Evolutionary conservation across 768 basidiomycete species (phyloP).

Genomic region (Rhodotorula babjevae): DNA sequence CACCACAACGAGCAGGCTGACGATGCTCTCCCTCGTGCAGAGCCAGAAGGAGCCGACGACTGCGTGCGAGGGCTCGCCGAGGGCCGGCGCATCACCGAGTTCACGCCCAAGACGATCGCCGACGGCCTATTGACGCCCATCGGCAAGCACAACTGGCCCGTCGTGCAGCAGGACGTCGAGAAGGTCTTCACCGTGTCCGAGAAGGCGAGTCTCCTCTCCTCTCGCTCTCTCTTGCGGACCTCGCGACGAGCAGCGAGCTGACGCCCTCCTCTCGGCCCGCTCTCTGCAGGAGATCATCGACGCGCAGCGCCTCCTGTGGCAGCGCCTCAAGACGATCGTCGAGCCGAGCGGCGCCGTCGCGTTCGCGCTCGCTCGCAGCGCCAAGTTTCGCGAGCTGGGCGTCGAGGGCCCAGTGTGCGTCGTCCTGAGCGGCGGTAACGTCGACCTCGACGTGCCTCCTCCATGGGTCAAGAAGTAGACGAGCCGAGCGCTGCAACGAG

Average conservation of each 20-base stretch:
- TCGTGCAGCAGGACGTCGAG: constrained; percentile 38
- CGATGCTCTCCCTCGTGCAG: constrained; percentile 28
- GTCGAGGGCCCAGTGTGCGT: constrained; percentile 7
- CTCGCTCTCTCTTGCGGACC: not conserved
- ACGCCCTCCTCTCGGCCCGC: not conserved
- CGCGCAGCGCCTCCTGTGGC: constrained; percentile 40
- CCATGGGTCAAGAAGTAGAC: not conserved
- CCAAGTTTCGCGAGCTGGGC: not conserved
- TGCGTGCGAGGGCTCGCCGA: constrained; percentile 40
- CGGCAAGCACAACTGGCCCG: constrained; percentile 23
- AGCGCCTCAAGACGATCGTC: constrained; percentile 43
- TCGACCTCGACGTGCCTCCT: not conserved
- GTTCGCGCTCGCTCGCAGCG: constrained; percentile 42
- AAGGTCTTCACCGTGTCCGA: constrained; percentile 40
- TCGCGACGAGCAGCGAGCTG: no score
- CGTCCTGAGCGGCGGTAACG: constrained; percentile 1
- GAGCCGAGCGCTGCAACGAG: no score
- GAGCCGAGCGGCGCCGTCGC: constrained; percentile 43
- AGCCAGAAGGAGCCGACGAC: constrained; percentile 42
- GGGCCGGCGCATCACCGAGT: constrained; percentile 32
- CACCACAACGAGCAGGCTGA: not conserved
- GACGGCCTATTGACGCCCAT: constrained; percentile 43
- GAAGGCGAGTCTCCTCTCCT: constrained; percentile 5
- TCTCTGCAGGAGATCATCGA: constrained; percentile 35
- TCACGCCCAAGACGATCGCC: constrained; percentile 43